Evolutionary conservation across 495 filamentous ascomycete species (phyloP), one percentile per base, ranked within the genome.

Genomic region (Penicillium silybi): DNA sequence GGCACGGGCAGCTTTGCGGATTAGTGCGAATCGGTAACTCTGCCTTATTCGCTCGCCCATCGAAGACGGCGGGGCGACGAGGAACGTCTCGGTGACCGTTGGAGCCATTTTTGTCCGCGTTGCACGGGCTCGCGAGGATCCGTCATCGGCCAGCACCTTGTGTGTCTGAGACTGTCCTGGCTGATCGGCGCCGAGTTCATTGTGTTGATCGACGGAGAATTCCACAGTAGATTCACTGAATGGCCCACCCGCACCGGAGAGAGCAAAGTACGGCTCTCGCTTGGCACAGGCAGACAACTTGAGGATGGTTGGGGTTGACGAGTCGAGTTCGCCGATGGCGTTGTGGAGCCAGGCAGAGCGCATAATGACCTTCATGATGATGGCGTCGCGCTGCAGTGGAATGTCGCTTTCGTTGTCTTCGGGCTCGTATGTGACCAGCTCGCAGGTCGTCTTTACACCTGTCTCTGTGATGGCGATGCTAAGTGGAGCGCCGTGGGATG

Each of bases 331-430:
- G 17, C 77, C 80, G 56, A 96, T 77, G n/a, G 88, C 85, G 65
- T 96, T 90, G 46, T 90, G 80, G 13, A 97, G 78, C 82, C 84
- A 91, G 47, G 80, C 80, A 27, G 88, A 82, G 48, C 87, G 85
- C 85, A 95, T 96, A 67, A 98, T 97, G 47, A 96, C 89, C 59
- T 98, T 98, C 73, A 93, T 87, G 34, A 84, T 79, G 5, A 96
- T 77, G 34, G 83, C 78, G 37, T 92, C 82, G 34, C 88, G 81
- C 61, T 88, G 82, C 27, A 96, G 84, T 8, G 92, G 92, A 29
- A 97, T 96, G 46, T 93, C 88, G 17, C 80, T 64, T 52, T 76
- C 68, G 29, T 79, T 79, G 15, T 75, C 75, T 22, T 74, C 74
- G 23, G 90, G 80, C 44, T 91, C 83, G 64, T 96, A 98, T 6